Base-by-base conservation (phyloP, 805 yeast genomes). In the Candida xiaguanensis region DNA sequence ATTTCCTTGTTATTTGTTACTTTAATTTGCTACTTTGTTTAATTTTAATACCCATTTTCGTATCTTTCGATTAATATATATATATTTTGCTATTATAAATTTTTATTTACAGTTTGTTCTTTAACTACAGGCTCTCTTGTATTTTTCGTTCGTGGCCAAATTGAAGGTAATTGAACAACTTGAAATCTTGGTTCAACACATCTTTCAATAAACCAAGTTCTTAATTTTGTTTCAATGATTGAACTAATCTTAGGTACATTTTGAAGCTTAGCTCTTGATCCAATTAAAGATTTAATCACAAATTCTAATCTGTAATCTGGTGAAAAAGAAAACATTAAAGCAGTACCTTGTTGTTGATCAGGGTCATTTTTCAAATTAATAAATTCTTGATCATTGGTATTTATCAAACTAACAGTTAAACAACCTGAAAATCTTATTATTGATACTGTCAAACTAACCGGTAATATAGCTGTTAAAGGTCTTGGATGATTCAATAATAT, bases 141-240 rank as follows among this genome's bases (percentile, higher is more conserved):
- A 37, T 65, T 66, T 39, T 64, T 58, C 27, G 64, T 53, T 34
- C 70, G 46, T 4, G 95, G 95, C 96, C 96, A 89, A 55, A 90
- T 63, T 34, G 87, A 82, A 3, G 98, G 99, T 23, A 93, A 61
- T 51, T 74, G 75, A 22, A 93, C 79, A 35, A 87, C 83, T 57
- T 90, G 96, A 52, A 83, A 91, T 49, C 95, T 73, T 1, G 99
- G 99, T 48, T 88, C 95, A 9, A 93, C 93, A 55, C 96, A 88
- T 45, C 96, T 71, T 50, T 91, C 97, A 13, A 82, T 80, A 55
- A 93, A 90, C 95, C 96, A 89, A 40, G 80, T 80, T 46, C 93
- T 74, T 28, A 93, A 72, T 44, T 82, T 82, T 42, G 78, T 78
- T 56, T 93, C 98, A 29, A 93, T 80, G 30, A 93, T 65, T 42